Base-by-base conservation (phyloP, 1,139 yeast species). In the Candida tropicalis region DNA sequence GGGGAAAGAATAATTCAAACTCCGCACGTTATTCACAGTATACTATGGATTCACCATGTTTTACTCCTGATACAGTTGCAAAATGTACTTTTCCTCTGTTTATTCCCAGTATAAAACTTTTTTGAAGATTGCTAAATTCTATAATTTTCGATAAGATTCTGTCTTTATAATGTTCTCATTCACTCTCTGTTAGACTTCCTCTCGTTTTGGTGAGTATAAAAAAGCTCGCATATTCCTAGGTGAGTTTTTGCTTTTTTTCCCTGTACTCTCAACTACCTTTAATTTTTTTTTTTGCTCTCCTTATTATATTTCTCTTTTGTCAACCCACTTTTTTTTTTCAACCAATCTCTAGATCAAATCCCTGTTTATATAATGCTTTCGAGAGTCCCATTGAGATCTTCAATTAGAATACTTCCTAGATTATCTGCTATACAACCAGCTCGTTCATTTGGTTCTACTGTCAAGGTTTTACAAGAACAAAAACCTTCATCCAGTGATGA, bases 261-360 rank as follows among this genome's bases (percentile, higher is more conserved):
- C 23, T 6, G 23, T n/a, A n/a, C n/a, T n/a, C n/a, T n/a, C n/a
- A n/a, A 20, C 8, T 20, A 6, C 23, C 6, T 20, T 20, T 20
- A 6, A 20, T 6, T 20, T 20, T 20, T 20, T 20, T 9, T 20
- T 20, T 20, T 18, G 6, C 23, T 20, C 23, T 20, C 8, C 13
- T 31, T 15, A 17, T n/a, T 11, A 11, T 18, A 18, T 31, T 15
- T 27, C 12, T 27, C 12, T 27, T n/a, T 27, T 13, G 26, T 35
- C 38, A 35, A 35, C 24, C 31, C 38, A 35, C 38, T 35, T 35
- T 35, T 35, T 35, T 35, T 12, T 5, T 5, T n/a, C n/a, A 31
- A 11, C n/a, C 27, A 16, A 6, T 29, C 16, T 7, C 20, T 4
- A 20, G 25, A 11, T 9, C 24, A 35, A 13, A 15, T 17, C 28